A percentile compares a stretch with the other conserved stretches of the same genome.
Conservation (phyloP, 257 asterid genomes). For the Solanum microdontum region DNA sequence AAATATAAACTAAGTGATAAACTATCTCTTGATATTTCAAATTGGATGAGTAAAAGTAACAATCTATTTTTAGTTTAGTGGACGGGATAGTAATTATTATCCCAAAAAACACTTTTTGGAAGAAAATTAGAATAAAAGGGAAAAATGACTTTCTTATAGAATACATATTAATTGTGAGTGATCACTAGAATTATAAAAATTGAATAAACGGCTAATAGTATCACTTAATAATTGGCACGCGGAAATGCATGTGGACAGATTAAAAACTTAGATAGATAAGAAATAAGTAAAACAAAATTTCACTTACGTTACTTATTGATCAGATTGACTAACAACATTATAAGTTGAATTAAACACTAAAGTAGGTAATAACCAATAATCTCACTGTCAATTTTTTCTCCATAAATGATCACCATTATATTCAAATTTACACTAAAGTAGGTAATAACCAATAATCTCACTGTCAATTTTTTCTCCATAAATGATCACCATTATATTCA, state of each 20-base stretch:
- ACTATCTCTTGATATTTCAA: no score
- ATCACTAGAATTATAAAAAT: neutral
- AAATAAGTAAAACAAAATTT: neutral
- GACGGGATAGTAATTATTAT: no score
- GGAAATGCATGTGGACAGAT: neutral
- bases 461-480: neutral
- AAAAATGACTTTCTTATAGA: neutral
- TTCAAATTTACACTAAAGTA: neutral
- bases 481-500: neutral
- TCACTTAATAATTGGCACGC: neutral
- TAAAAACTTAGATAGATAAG: neutral
- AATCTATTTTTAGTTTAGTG: no score
- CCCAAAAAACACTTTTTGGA: no score
- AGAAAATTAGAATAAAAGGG: neutral
- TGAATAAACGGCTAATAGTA: neutral
- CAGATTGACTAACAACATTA: neutral
- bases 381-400: neutral
- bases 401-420: neutral
- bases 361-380: neutral
- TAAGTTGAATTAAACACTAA: neutral
- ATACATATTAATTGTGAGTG: neutral
- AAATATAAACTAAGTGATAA: no score
- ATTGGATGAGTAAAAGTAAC: no score
- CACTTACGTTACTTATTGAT: neutral
- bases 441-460: neutral